Evolutionary conservation across 2,329 filamentous ascomycete genomes (phyloP), one percentile per base, ranked within the genome.

Genomic region (Fusarium sp.): DNA sequence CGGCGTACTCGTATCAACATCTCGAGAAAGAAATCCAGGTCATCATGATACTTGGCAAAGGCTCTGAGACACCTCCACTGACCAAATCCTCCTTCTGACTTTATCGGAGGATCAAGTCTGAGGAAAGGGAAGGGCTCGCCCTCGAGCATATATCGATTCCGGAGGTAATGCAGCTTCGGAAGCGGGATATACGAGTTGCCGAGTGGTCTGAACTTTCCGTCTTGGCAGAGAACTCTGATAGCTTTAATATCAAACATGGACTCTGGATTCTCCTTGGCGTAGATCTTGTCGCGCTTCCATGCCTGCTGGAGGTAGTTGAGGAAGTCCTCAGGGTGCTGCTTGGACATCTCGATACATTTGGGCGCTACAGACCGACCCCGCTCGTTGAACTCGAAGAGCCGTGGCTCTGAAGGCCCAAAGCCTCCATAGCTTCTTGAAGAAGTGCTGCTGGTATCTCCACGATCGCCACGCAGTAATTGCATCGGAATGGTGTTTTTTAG

Each of bases 391-490:
- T 71, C 69, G 31, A 71, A 71, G 62, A 71, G 69, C 62, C 69
- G 62, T 26, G 69, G 69, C 58, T 71, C 69, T 65, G 62, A 55
- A 58, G 69, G 48, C 37, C 69, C 65, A 28, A 69, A 66, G 61
- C 65, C 69, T 67, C 69, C 61, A 58, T 72, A 63, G 69, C 69
- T 69, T 53, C 65, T 70, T 55, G 54, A 67, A 58, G 69, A 67
- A 67, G 57, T 63, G 56, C 69, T 67, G 69, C 58, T 68, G 55
- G 69, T 72, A 62, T 71, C 69, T 72, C 69, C 69, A 64, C 68
- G 69, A 67, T 71, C 69, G 43, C 69, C 69, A 53, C 69, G 69
- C 54, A 72, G 70, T 71, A 65, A 67, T 71, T 71, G 61, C 53
- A 67, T 71, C 62, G 65, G 70, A 58, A 60, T 63, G 69, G 56